Conservation (phyloP, 2,329 filamentous ascomycete genomes). For the Aureobasidium lini region DNA sequence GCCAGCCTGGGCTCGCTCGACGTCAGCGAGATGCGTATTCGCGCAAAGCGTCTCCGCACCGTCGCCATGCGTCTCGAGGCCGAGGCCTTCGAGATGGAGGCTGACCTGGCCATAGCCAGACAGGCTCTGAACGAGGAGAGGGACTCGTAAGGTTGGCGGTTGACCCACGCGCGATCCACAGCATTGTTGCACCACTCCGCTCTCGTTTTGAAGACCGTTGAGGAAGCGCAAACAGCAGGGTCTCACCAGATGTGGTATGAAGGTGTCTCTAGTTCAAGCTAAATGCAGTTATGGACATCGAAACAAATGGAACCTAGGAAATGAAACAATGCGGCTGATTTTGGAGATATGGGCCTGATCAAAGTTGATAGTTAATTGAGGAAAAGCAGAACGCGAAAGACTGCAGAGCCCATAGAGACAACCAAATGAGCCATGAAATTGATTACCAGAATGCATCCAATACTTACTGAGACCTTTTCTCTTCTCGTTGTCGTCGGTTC, state of each 20-base stretch:
- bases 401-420: neutral
- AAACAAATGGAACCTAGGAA: neutral
- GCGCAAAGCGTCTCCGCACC: neutral
- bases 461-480: neutral
- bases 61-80: slow-evolving; percentile 13
- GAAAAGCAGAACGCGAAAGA: neutral
- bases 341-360: too few species aligned
- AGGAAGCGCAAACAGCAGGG: too few species aligned
- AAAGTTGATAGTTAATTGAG: neutral
- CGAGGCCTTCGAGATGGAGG: slow-evolving; percentile 5
- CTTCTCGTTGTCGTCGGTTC: neutral
- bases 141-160: neutral
- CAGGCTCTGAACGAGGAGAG: neutral
- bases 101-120: neutral
- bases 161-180: too few species aligned
- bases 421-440: neutral
- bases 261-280: too few species aligned
- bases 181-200: too few species aligned
- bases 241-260: too few species aligned
- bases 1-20: neutral
- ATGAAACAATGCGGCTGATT: too few species aligned
- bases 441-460: neutral
- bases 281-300: neutral
- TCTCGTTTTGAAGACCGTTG: neutral
- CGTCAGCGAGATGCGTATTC: neutral